Conservation (phyloP, 2,329 filamentous ascomycete genomes). For the Fusarium graminum region DNA sequence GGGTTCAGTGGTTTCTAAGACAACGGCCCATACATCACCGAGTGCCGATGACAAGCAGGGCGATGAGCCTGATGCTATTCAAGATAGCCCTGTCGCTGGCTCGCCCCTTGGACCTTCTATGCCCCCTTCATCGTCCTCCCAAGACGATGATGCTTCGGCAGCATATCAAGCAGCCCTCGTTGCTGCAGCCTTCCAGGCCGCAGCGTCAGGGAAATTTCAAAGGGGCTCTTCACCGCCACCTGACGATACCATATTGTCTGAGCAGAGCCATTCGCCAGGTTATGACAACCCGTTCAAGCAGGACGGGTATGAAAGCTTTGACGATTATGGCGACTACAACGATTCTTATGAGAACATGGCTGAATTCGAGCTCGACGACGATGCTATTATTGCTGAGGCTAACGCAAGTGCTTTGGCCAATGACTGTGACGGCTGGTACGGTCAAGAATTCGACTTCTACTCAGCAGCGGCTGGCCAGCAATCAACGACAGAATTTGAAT, state of each 20-base stretch:
- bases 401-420: constrained; percentile 94
- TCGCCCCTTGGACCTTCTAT: constrained; percentile 26
- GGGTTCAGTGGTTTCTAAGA: constrained; percentile 59
- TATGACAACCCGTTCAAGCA: constrained; percentile 33
- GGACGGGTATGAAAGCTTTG: constrained; percentile 63
- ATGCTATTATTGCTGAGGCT: constrained; percentile 92
- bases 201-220: constrained; percentile 79
- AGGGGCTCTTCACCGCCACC: constrained; percentile 65
- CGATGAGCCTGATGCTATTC: constrained; percentile 16
- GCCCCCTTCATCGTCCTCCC: constrained; percentile 18
- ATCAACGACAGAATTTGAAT: constrained; percentile 66
- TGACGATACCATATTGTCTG: constrained; percentile 38
- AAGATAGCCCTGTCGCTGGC: constrained; percentile 15
- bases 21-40: constrained; percentile 67
- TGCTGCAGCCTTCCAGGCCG: constrained; percentile 82
- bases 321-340: constrained; percentile 59
- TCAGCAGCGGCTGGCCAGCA: constrained; percentile 67
- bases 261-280: constrained; percentile 26
- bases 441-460: constrained; percentile 97
- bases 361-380: constrained; percentile 81
- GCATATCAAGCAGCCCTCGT: constrained; percentile 88
- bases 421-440: constrained; percentile 94
- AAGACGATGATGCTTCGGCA: constrained; percentile 56
- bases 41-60: constrained; percentile 51
- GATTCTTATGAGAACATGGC: constrained; percentile 72